Conservation (phyloP, 164 flowering plant genomes). For the Aristolochia fimbriata region DNA sequence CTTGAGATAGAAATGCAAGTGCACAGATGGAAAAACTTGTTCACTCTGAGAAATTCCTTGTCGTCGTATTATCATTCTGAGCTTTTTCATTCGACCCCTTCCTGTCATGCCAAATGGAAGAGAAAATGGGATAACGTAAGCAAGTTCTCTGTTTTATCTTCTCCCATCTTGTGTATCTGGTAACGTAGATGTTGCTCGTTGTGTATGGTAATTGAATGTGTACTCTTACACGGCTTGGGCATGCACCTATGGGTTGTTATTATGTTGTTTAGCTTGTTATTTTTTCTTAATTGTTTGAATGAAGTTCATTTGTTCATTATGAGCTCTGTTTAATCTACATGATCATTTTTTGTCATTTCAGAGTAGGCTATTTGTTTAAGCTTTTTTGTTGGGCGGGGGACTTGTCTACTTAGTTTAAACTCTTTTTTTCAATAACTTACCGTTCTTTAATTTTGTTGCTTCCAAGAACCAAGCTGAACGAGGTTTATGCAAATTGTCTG, state of each 20-base stretch:
- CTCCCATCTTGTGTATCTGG: neutral
- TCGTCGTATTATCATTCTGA: conserved; percentile 17
- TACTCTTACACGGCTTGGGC: neutral
- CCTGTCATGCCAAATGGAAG: conserved; percentile 40
- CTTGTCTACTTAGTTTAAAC: neutral
- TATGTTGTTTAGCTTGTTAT: neutral
- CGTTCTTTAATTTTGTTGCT: too few relatives aligned
- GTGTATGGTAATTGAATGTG: neutral
- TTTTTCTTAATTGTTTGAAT: neutral
- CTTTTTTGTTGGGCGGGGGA: too few relatives aligned
- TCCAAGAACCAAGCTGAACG: too few relatives aligned
- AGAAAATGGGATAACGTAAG: conserved; percentile 38
- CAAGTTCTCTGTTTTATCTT: neutral
- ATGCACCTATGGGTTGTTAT: neutral
- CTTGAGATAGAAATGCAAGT: conserved; percentile 27
- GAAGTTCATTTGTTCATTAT: neutral
- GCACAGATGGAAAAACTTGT: conserved; percentile 31
- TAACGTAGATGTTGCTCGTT: neutral
- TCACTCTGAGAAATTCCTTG: conserved; percentile 20
- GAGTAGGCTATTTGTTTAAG: neutral
- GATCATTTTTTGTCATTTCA: neutral
- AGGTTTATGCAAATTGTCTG: too few relatives aligned
- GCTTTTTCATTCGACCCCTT: conserved; percentile 46
- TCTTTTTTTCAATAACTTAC: neutral
- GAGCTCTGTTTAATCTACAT: neutral